Conservation (phyloP, 2,329 filamentous ascomycete species). For the Fusarium burgessii region DNA sequence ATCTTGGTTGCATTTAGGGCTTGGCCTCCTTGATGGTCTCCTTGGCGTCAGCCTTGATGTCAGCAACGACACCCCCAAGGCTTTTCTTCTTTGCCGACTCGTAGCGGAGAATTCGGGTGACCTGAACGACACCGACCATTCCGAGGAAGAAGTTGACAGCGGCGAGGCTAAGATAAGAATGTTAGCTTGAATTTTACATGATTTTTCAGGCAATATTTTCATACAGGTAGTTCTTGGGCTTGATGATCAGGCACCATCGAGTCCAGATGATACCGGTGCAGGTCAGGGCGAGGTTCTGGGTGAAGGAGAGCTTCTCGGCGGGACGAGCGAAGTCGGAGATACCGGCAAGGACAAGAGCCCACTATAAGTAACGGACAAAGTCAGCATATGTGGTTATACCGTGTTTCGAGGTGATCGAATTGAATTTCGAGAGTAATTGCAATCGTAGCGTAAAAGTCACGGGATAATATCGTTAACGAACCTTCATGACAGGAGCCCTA, state of each 20-base stretch:
- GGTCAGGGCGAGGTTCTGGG: slow-evolving; percentile 90
- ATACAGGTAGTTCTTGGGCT: slow-evolving; percentile 89
- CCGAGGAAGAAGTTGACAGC: slow-evolving; percentile 99
- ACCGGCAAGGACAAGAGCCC: slow-evolving; percentile 92
- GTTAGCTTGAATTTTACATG: not conserved
- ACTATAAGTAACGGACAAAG: slow-evolving; percentile 62
- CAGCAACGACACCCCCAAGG: slow-evolving; percentile 51
- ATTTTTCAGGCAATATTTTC: slow-evolving; percentile 47
- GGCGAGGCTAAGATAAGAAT: slow-evolving; percentile 72
- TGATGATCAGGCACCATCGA: slow-evolving; percentile 98
- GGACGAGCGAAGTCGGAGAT: slow-evolving; percentile 92
- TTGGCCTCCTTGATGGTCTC: slow-evolving; percentile 46
- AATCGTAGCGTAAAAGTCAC: not conserved
- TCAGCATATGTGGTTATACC: slow-evolving; percentile 18
- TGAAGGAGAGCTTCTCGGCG: slow-evolving; percentile 90
- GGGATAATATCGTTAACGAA: slow-evolving; percentile 43
- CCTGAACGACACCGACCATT: slow-evolving; percentile 85
- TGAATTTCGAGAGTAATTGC: not conserved
- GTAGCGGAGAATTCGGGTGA: slow-evolving; percentile 78
- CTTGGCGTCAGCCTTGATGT: slow-evolving; percentile 57
- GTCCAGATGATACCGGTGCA: slow-evolving; percentile 97
- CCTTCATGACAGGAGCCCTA: slow-evolving; percentile 94
- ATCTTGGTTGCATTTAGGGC: slow-evolving; percentile 28
- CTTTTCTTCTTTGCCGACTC: slow-evolving; percentile 69
- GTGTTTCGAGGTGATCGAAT: not conserved